A percentile compares a stretch with the other conserved stretches of the same genome.
phyloP scores from a whole-genome alignment of 306 rosid species.

The Albizia julibrissin region DNA sequence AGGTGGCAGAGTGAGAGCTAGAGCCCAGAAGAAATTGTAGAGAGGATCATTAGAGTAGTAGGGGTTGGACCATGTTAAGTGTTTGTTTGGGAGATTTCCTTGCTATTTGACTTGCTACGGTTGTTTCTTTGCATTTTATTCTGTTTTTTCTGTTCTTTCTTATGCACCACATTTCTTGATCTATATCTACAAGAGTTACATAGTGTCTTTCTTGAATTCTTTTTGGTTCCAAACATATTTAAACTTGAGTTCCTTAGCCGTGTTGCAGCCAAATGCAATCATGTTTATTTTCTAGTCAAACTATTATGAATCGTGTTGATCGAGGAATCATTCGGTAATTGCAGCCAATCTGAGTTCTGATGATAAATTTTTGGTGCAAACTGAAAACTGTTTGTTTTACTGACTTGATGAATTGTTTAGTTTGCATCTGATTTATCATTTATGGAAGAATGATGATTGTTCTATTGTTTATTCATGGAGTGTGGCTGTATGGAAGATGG shows the following conservation, averaged over 20 bases:
- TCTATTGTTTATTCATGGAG: background rate
- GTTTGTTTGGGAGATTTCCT: conserved; percentile 1
- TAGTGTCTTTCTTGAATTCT: background rate
- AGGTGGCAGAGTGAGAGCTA: background rate
- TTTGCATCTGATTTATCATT: conserved; percentile 18
- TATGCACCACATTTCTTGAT: background rate
- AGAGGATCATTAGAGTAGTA: background rate
- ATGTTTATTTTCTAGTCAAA: background rate
- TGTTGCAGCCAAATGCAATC: conserved; percentile 1
- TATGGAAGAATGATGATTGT: background rate
- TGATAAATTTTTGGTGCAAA: conserved; percentile 1
- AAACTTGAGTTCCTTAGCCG: conserved; percentile 1
- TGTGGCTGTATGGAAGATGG: background rate
- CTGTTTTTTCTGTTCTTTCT: background rate
- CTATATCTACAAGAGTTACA: background rate
- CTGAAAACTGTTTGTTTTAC: background rate
- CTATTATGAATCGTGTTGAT: background rate
- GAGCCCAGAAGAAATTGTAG: background rate
- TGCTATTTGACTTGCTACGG: background rate
- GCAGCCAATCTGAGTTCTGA: conserved; percentile 2
- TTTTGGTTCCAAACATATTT: background rate
- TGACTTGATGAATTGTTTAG: background rate
- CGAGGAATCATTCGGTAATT: conserved; percentile 8
- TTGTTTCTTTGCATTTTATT: conserved; percentile 4
- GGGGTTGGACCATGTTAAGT: background rate